Conservation (phyloP, 129 eudicot species). For the Calendula officinalis region DNA sequence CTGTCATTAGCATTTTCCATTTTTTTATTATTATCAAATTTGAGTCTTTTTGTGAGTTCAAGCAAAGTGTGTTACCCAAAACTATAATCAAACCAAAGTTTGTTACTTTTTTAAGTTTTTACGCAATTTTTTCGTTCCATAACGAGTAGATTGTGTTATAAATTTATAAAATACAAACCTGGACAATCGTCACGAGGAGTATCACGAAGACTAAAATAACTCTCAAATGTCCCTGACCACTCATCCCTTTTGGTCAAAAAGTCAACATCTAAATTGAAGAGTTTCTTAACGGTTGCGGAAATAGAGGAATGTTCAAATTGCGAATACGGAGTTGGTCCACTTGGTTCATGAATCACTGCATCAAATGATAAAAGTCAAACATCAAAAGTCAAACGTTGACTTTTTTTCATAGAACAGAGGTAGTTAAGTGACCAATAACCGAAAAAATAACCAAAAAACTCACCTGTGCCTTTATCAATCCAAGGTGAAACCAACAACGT, state of each 20-base stretch:
- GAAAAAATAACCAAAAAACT: slow-evolving; percentile 12
- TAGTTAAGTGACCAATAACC: not conserved
- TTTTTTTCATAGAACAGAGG: not conserved
- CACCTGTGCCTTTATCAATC: slow-evolving; percentile 86
- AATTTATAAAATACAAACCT: slow-evolving; percentile 46
- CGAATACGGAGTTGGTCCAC: slow-evolving; percentile 75
- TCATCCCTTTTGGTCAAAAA: slow-evolving; percentile 91
- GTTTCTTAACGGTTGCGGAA: slow-evolving; percentile 87
- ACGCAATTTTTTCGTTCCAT: not conserved
- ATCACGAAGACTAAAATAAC: slow-evolving; percentile 58
- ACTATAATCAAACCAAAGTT: not conserved
- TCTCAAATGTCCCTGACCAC: slow-evolving; percentile 96
- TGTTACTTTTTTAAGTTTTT: not conserved
- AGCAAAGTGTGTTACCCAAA: not conserved
- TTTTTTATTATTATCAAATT: not conserved
- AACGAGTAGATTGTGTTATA: not conserved
- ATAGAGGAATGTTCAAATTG: slow-evolving; percentile 92
- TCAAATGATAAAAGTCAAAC: slow-evolving; percentile 8
- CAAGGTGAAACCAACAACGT: slow-evolving; percentile 87
- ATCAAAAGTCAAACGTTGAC: not conserved
- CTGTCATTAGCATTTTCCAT: no score
- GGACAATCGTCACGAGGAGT: slow-evolving; percentile 92
- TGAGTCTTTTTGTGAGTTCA: not conserved
- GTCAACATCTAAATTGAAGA: slow-evolving; percentile 73
- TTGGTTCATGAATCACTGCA: slow-evolving; percentile 83